Base-by-base conservation (phyloP, 1,284 basidiomycete species). In the Pyrrhoderma noxium region DNA sequence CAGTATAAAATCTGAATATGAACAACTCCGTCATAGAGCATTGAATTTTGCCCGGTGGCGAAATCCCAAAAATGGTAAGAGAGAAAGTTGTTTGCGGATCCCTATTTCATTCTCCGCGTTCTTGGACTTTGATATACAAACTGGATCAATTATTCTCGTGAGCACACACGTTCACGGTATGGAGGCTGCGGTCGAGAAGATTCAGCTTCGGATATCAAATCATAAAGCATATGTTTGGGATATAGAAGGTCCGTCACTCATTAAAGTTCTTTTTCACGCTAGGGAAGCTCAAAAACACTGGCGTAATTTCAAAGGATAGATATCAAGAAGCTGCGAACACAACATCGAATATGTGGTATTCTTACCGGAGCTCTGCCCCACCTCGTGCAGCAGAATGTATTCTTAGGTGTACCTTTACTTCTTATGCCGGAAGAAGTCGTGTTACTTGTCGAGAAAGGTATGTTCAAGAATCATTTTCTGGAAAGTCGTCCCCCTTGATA, bases 341-440 rank as follows among this genome's bases (percentile, higher is more conserved):
- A 82, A 56, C 82, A 96, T 65, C 83, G 78, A 55, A 78, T 98
- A 44, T 92, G 87, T 59, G 94, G 95, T 35, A 73, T 93, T 46
- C 69, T 97, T 39, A 79, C 79, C 0, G 96, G 96, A 0, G 98
- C 96, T 0, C 76, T 99, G 18, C 94, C 96, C 2, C 89, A 94
- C 62, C 77, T 98, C 0, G 85, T 92, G 3, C 95, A 98, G 64
- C 96, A 99, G 68, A 99, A 99, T 68, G 81, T 91, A 1, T 99
- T 99, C 64, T 74, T 99, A 14, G 96, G 96, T 11, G 69, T 93
- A 14, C 96, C 96, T 1, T 71, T 97, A 2, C 73, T 92, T 16
- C 72, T 99, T 1, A 79, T 93, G 67, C 88, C 90, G 0, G 96
- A 99, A 65, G 96, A 99, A 65, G 91, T 89, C 2, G 89, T 89